Percentiles rank a stretch among this genome's conserved stretches.
phyloP scores from a whole-genome alignment of 805 yeast genomes.

The Ogataea paraovalis region DNA sequence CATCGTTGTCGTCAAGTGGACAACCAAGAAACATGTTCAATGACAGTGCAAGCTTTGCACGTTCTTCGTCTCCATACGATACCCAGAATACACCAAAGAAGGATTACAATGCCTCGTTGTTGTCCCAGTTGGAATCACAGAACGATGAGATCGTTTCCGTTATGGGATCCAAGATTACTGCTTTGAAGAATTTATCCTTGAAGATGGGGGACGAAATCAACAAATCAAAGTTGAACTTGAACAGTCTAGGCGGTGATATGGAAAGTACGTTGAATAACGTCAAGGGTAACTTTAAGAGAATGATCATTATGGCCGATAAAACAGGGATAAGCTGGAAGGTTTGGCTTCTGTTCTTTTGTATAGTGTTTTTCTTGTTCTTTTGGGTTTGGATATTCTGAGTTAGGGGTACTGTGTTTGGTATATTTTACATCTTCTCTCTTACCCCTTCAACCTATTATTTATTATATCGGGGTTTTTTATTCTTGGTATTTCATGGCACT shows the following conservation, averaged over 20 bases:
- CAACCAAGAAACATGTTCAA: not conserved
- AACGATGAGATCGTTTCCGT: slow-evolving; percentile 54
- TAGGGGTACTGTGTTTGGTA: too few species aligned
- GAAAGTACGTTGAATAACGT: slow-evolving; percentile 36
- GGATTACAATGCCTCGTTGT: slow-evolving; percentile 47
- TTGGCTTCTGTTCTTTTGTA: slow-evolving; percentile 49
- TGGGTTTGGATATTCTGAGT: slow-evolving; percentile 34
- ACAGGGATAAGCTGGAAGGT: slow-evolving; percentile 61
- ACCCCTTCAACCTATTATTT: too few species aligned
- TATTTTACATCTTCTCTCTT: too few species aligned
- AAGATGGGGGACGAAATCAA: slow-evolving; percentile 64
- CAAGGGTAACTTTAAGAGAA: slow-evolving; percentile 48
- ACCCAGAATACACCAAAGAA: slow-evolving; percentile 21
- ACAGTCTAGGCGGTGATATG: slow-evolving; percentile 29
- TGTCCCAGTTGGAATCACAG: slow-evolving; percentile 64
- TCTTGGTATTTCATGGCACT: too few species aligned
- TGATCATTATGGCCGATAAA: slow-evolving; percentile 61
- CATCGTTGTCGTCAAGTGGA: slow-evolving; percentile 10
- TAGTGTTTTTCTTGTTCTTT: slow-evolving; percentile 43
- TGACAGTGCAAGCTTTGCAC: slow-evolving; percentile 7
- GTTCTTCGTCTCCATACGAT: slow-evolving; percentile 42
- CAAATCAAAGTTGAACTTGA: slow-evolving; percentile 26
- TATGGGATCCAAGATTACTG: slow-evolving; percentile 50
- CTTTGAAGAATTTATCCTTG: slow-evolving; percentile 51
- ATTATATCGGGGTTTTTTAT: too few species aligned